Evolutionary conservation across 257 asterid species (phyloP).

Genomic region (Scutellaria barbata): DNA sequence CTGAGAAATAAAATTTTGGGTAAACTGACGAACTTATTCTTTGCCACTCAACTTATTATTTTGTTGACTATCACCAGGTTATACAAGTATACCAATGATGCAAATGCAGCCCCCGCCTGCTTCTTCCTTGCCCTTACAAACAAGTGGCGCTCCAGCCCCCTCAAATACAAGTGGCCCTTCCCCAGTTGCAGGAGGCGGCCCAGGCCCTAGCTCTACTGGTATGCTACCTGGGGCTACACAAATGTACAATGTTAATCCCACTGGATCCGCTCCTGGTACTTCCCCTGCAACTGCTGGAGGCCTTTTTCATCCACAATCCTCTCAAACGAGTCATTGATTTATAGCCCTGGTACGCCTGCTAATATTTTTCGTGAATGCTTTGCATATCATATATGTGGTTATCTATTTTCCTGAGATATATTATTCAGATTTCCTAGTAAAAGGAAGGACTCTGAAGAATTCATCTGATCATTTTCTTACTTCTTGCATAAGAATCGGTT

Average conservation of each 20-base stretch:
- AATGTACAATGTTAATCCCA: conserved; percentile 42
- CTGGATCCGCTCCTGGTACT: conserved; percentile 29
- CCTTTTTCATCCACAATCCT: conserved; percentile 42
- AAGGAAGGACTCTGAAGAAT: conserved; percentile 2
- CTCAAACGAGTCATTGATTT: conserved; percentile 42
- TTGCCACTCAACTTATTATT: background rate
- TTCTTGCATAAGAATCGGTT: background rate
- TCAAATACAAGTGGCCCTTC: conserved; percentile 35
- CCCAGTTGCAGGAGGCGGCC: conserved; percentile 45
- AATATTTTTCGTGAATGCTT: conserved; percentile 8
- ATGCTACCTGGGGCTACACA: conserved; percentile 35
- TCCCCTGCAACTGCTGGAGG: conserved; percentile 35
- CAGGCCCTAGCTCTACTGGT: conserved; percentile 42
- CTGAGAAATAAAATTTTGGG: too few species aligned
- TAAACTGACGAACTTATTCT: too few species aligned
- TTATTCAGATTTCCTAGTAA: background rate
- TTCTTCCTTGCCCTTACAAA: conserved; percentile 43
- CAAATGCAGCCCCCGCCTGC: conserved; percentile 46
- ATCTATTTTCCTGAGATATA: background rate
- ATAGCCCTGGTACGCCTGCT: conserved; percentile 26
- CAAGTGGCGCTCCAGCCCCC: conserved; percentile 38
- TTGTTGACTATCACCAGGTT: conserved; percentile 43
- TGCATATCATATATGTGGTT: background rate
- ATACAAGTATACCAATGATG: conserved; percentile 39
- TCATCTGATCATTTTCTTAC: background rate